These are phyloP conservation scores for Reticulascus tulasneorum DNA, from an alignment of 2,329 filamentous ascomycete species.

Conservation along the genomic window DNA sequence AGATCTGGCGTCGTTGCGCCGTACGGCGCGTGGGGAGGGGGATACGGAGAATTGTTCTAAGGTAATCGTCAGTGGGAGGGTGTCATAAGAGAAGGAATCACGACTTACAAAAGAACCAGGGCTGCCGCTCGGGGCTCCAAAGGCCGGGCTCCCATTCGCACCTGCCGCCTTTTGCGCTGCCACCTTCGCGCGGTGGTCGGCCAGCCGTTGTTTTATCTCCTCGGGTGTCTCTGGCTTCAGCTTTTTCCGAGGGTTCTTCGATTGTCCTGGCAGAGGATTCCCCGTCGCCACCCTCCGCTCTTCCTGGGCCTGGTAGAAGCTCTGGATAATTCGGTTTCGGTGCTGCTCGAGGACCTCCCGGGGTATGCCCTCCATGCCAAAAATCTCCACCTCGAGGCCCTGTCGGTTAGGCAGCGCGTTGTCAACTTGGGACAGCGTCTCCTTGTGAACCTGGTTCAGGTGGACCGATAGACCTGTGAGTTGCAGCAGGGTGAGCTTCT, in stretches of 20 bases:
- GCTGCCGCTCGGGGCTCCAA: constrained; percentile 36
- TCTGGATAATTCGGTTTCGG: constrained; percentile 78
- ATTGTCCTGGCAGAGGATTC: constrained; percentile 69
- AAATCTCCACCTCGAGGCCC: constrained; percentile 89
- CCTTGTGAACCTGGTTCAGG: constrained; percentile 98
- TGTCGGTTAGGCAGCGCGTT: constrained; percentile 87
- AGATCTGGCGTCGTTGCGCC: constrained; percentile 28
- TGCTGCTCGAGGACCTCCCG: constrained; percentile 79
- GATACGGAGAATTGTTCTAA: constrained; percentile 35
- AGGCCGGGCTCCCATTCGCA: constrained; percentile 46
- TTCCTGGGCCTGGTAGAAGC: constrained; percentile 80
- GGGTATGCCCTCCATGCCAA: constrained; percentile 96
- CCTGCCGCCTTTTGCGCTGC: constrained; percentile 53
- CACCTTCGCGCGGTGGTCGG: constrained; percentile 68
- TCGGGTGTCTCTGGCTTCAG: constrained; percentile 69
- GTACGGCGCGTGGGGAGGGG: constrained; percentile 27
- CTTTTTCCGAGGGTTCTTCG: constrained; percentile 66
- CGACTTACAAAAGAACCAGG: constrained; percentile 56
- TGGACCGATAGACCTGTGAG: constrained; percentile 87
- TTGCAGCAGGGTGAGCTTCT: no score
- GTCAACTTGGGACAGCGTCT: constrained; percentile 79
- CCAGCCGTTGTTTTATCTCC: constrained; percentile 76
- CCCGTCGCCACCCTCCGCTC: constrained; percentile 79
- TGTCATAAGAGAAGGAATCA: constrained; percentile 1
- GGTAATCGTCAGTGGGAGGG: constrained; percentile 15